phyloP scores from a whole-genome alignment of 768 basidiomycete species.

The Stropharia rugosoannulata region DNA sequence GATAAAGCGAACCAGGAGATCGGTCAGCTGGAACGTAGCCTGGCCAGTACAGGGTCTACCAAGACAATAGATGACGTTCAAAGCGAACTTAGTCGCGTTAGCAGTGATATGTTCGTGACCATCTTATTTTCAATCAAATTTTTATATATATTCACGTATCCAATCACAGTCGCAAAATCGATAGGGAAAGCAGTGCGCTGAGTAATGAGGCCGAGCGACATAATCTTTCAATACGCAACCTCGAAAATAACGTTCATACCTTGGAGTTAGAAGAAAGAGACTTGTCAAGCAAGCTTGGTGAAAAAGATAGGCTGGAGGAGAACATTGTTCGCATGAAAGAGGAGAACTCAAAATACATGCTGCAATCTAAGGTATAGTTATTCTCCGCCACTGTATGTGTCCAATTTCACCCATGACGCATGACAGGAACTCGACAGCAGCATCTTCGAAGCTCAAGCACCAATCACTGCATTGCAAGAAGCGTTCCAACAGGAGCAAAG shows the following conservation, averaged over 20 bases:
- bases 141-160: not conserved
- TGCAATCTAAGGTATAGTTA: conserved; percentile 49
- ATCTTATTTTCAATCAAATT: not conserved
- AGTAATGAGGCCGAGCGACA: conserved; percentile 63
- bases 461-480: conserved; percentile 62
- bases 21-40: conserved; percentile 60
- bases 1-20: conserved; percentile 63
- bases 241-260: conserved; percentile 60
- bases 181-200: conserved; percentile 60
- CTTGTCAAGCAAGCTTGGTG: conserved; percentile 54
- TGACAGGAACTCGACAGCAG: conserved; percentile 61
- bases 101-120: conserved; percentile 59
- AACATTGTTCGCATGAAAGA: conserved; percentile 57
- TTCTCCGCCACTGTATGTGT: not conserved
- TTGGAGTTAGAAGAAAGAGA: conserved; percentile 63
- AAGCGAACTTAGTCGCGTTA: conserved; percentile 63
- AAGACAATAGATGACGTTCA: conserved; percentile 89
- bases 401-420: conserved; percentile 2
- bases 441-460: conserved; percentile 59
- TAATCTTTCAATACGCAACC: conserved; percentile 44
- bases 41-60: conserved; percentile 70
- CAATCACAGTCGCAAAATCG: conserved; percentile 56
- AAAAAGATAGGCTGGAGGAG: conserved; percentile 55
- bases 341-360: conserved; percentile 46
- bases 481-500: conserved; percentile 49